Percentiles rank a stretch among this genome's conserved stretches.
Conservation (phyloP, 257 asterid species). For the Solanum stenotomum region DNA sequence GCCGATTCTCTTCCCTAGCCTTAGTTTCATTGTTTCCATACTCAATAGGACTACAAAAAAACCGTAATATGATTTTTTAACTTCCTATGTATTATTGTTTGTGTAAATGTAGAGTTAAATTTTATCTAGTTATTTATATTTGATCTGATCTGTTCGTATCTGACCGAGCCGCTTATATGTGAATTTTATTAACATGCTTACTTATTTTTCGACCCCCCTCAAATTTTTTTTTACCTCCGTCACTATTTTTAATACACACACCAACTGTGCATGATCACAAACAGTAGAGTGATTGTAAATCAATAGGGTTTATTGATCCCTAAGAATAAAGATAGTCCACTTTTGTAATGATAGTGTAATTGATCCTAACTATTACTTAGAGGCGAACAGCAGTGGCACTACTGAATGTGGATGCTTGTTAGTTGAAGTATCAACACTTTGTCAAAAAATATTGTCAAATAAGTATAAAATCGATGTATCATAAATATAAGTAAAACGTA, state of each 20-base stretch:
- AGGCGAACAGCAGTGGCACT: accelerated
- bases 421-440: not conserved
- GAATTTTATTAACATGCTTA: no score
- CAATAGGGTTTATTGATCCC: not conserved
- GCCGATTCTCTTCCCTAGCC: not conserved
- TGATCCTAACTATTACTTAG: not conserved
- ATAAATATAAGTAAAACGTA: no score
- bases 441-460: no score
- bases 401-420: no score
- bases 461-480: no score
- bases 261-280: not conserved
- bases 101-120: no score
- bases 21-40: no score
- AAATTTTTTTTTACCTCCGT: accelerated
- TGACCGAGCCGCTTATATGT: not conserved
- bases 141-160: not conserved
- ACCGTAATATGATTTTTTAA: not conserved
- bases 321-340: not conserved
- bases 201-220: not conserved
- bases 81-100: no score
- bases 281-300: not conserved
- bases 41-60: no score
- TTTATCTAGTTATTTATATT: no score
- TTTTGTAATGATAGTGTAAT: not conserved
- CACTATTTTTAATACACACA: not conserved